Base-by-base conservation (phyloP, 1,284 basidiomycete genomes). In the Tremellales sp. region DNA sequence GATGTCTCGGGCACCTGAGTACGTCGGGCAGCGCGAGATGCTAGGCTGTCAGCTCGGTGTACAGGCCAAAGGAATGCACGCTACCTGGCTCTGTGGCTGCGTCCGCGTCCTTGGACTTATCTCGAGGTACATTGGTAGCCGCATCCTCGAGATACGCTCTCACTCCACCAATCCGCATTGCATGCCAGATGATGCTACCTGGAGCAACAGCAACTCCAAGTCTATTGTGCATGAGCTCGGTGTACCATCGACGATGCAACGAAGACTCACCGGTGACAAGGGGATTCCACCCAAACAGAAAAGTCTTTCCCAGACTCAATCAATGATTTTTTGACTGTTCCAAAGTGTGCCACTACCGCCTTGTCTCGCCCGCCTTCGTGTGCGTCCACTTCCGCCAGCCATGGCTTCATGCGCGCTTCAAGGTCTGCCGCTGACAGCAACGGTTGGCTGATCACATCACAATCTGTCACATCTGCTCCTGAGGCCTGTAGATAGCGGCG, bases 381-480 rank as follows among this genome's bases (percentile, higher is more conserved):
- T 36, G 15, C 33, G 19, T 60, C 49, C 8, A 63, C 47, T 26
- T 54, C 24, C 19, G 48, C 33, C 1, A 66, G 15, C 49, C 59
- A 60, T 0, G 43, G 31, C 3, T 25, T 25, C 7, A 69, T 36
- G 3, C 61, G 54, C 4, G 52, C 37, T 13, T 54, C 35, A 15
- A 69, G 58, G 35, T 64, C 67, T 11, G 52, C 29, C 0, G 41
- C 23, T 1, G 61, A 51, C 1, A 33, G 5, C 2, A 61, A 33
- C 1, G 60, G 56, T 1, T 51, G 40, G 4, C 48, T 51, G 5
- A 56, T 31, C 3, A 69, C 45, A 36, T 68, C 58, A n/a, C 69
- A 45, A n/a, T 72, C 68, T 33, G 49, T 41, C 23, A 57, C 64
- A 4, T 52, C 49, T 7, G 63, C 65, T 13, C 68, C 65, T 67